A percentile compares a stretch with the other conserved stretches of the same genome.
These are phyloP conservation scores for Candida labiduridarum DNA, from an alignment of 1,139 yeast genomes.

Conservation along the genomic window DNA sequence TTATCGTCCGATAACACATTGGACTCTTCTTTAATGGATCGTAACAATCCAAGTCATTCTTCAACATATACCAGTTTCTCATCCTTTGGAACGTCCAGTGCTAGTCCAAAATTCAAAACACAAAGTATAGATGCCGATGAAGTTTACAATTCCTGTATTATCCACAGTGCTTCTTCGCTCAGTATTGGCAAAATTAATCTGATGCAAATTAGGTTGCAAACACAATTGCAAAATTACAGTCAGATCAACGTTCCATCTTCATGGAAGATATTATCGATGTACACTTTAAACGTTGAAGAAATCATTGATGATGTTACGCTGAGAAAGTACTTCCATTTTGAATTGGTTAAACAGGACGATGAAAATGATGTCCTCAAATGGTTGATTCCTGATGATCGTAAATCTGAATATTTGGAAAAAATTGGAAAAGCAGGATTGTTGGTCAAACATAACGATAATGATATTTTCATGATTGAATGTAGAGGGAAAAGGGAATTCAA, in stretches of 20 bases:
- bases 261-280: constrained; percentile 50
- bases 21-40: constrained; percentile 41
- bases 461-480: constrained; percentile 49
- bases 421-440: constrained; percentile 52
- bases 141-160: constrained; percentile 14
- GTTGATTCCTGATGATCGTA: constrained; percentile 38
- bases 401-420: constrained; percentile 32
- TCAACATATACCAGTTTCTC: constrained; percentile 40
- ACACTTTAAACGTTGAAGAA: constrained; percentile 30
- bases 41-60: constrained; percentile 28
- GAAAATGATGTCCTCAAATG: constrained; percentile 29
- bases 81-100: constrained; percentile 17
- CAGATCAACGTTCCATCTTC: constrained; percentile 39
- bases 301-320: constrained; percentile 30
- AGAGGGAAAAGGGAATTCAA: constrained; percentile 48
- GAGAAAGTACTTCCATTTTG: constrained; percentile 33
- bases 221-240: constrained; percentile 31
- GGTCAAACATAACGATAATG: constrained; percentile 34
- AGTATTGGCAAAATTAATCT: constrained; percentile 24
- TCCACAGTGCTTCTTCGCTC: constrained; percentile 28
- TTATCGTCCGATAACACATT: constrained; percentile 35
- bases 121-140: constrained; percentile 10
- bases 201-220: constrained; percentile 44
- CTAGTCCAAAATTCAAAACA: background rate
- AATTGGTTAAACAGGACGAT: constrained; percentile 22